Conservation (phyloP, 2,329 filamentous ascomycete species). For the Akanthomyces dipterigenus region DNA sequence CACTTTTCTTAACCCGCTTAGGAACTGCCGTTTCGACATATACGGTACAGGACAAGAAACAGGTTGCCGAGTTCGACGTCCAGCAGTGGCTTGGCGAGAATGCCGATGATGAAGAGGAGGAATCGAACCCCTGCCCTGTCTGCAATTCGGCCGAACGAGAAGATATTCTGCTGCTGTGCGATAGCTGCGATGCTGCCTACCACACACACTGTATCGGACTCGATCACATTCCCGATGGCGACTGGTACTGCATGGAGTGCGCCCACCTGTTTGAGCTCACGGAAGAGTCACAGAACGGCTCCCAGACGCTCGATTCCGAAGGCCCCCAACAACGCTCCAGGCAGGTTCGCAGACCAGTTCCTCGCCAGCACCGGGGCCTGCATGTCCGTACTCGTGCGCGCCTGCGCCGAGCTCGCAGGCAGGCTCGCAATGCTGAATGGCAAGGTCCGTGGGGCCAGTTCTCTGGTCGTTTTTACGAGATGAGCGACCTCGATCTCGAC, state of each 20-base stretch:
- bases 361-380: slow-evolving; percentile 27
- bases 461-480: slow-evolving; percentile 55
- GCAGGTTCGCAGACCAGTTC: slow-evolving; percentile 24
- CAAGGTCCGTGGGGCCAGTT: slow-evolving; percentile 74
- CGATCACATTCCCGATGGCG: slow-evolving; percentile 64
- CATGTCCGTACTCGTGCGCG: slow-evolving; percentile 50
- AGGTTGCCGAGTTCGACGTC: slow-evolving; percentile 85
- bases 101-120: slow-evolving; percentile 64
- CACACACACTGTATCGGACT: slow-evolving; percentile 90
- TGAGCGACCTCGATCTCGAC: slow-evolving; percentile 35
- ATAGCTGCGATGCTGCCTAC: slow-evolving; percentile 82
- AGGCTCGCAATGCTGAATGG: slow-evolving; percentile 75
- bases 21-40: slow-evolving; percentile 52
- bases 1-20: slow-evolving; percentile 22
- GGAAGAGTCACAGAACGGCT: slow-evolving; percentile 26
- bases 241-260: slow-evolving; percentile 92
- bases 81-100: slow-evolving; percentile 64
- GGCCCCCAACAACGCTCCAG: slow-evolving; percentile 18
- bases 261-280: slow-evolving; percentile 39
- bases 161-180: slow-evolving; percentile 80
- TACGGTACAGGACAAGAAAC: slow-evolving; percentile 72
- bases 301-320: slow-evolving; percentile 28
- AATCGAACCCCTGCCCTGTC: slow-evolving; percentile 68
- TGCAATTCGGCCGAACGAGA: slow-evolving; percentile 78
- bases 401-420: slow-evolving; percentile 48